Percentiles rank a stretch among this genome's conserved stretches.
These are phyloP conservation scores for Talaromyces nanjingensis DNA, from an alignment of 495 filamentous ascomycete species.

Conservation along the genomic window DNA sequence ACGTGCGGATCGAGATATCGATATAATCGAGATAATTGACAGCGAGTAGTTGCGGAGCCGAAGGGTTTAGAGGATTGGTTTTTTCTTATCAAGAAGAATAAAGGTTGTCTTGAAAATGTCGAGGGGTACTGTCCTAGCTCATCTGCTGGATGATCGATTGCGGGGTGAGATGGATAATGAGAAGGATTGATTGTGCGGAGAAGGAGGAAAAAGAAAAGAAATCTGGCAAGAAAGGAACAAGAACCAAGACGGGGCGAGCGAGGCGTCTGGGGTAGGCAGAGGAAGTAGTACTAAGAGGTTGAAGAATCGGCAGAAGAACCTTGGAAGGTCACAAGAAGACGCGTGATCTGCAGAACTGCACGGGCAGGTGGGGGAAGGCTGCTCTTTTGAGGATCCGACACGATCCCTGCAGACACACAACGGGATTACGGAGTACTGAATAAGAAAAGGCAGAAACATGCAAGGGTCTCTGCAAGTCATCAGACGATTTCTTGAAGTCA, in stretches of 20 bases:
- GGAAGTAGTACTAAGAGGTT: neutral
- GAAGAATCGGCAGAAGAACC: slow-evolving; percentile 4
- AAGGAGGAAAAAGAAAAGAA: slow-evolving; percentile 4
- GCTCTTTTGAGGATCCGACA: neutral
- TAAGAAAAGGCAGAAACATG: neutral
- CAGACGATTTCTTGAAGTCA: neutral
- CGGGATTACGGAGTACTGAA: neutral
- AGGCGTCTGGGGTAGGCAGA: slow-evolving; percentile 5
- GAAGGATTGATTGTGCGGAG: neutral
- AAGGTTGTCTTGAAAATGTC: neutral
- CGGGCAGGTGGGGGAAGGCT: neutral
- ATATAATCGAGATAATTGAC: neutral
- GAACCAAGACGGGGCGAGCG: neutral
- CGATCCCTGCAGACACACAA: neutral
- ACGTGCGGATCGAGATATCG: neutral
- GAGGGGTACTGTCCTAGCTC: slow-evolving; percentile 1
- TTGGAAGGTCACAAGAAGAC: slow-evolving; percentile 3
- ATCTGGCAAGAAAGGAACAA: neutral
- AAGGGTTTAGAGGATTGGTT: neutral
- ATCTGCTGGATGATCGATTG: neutral
- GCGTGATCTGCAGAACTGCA: slow-evolving; percentile 7
- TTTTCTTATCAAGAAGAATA: neutral
- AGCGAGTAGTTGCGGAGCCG: neutral
- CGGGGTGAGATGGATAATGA: neutral
- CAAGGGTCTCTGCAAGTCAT: neutral